Evolutionary conservation across 1,284 basidiomycete species (phyloP).

Genomic region (Testicularia cyperi): DNA sequence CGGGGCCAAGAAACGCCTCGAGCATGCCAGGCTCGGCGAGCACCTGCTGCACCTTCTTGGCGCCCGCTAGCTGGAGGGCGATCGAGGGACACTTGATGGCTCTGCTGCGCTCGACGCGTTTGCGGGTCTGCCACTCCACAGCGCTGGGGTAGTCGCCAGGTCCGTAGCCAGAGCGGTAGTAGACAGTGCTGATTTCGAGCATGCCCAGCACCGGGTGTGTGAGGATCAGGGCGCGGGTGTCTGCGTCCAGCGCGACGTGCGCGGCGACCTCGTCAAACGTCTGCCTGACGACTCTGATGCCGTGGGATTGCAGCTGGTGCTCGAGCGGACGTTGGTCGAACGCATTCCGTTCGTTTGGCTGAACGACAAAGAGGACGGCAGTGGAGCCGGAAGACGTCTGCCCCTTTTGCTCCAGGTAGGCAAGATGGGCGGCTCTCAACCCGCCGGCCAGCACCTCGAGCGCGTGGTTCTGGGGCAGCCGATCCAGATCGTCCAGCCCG

Average conservation of each 20-base stretch:
- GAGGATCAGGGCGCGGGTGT: conserved; percentile 4
- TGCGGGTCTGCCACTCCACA: conserved; percentile 71
- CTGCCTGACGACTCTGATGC: conserved; percentile 37
- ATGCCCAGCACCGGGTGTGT: conserved; percentile 17
- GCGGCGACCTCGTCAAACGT: conserved; percentile 39
- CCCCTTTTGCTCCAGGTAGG: conserved; percentile 65
- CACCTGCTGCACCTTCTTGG: conserved; percentile 93
- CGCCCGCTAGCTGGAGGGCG: conserved; percentile 87
- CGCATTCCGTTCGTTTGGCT: conserved; percentile 86
- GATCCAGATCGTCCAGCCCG: conserved; percentile 64
- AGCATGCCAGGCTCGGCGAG: conserved; percentile 74
- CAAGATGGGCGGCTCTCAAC: conserved; percentile 75
- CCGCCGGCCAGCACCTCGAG: conserved; percentile 73
- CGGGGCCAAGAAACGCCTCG: conserved; percentile 66
- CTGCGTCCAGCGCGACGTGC: conserved; percentile 2
- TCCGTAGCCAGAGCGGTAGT: conserved; percentile 84
- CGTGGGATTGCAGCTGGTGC: conserved; percentile 73
- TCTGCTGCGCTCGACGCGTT: conserved; percentile 73
- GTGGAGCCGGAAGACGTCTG: not conserved
- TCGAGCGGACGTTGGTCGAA: conserved; percentile 92
- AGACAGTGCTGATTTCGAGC: conserved; percentile 77
- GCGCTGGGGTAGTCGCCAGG: conserved; percentile 75
- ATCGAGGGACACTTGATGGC: conserved; percentile 94
- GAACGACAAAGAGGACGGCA: conserved; percentile 81
- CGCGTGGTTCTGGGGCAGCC: conserved; percentile 76